Conservation (phyloP, 805 yeast species). For the Wickerhamomyces sydowiorum region DNA sequence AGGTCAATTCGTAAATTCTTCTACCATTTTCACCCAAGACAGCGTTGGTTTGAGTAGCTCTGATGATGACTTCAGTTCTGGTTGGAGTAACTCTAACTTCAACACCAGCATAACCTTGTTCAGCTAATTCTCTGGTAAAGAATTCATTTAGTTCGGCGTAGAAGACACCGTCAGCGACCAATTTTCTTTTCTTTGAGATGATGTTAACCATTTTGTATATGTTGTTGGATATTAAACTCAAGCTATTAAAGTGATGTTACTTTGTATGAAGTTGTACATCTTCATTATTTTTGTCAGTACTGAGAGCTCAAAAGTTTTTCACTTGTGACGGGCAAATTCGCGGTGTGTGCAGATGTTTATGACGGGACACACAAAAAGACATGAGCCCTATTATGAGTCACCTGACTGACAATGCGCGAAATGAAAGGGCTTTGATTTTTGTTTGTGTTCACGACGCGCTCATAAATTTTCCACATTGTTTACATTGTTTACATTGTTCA, state of each 20-base stretch:
- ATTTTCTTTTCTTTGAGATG: constrained; percentile 97
- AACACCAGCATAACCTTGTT: constrained; percentile 99
- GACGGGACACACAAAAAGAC: too few relatives aligned
- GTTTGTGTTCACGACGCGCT: too few relatives aligned
- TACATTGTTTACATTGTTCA: too few relatives aligned
- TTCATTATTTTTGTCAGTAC: background rate
- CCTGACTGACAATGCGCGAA: too few relatives aligned
- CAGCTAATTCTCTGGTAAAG: constrained; percentile 99
- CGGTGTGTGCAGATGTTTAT: too few relatives aligned
- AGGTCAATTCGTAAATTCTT: constrained; percentile 98
- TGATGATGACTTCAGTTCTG: constrained; percentile 96
- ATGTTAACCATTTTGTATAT: constrained; percentile 25
- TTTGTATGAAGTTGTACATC: background rate
- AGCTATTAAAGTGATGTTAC: background rate
- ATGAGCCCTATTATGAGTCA: too few relatives aligned
- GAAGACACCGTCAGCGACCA: constrained; percentile 99
- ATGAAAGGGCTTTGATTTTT: too few relatives aligned
- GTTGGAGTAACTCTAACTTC: constrained; percentile 98
- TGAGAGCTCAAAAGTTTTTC: background rate
- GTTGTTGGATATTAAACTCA: background rate
- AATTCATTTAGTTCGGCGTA: constrained; percentile 99
- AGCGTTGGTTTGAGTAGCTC: constrained; percentile 98
- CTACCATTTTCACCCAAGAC: constrained; percentile 99
- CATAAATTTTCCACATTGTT: too few relatives aligned
- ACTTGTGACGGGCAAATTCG: background rate